Evolutionary conservation across 768 basidiomycete genomes (phyloP), one percentile per base, ranked within the genome.

Genomic region (Psilocybe tampanensis): DNA sequence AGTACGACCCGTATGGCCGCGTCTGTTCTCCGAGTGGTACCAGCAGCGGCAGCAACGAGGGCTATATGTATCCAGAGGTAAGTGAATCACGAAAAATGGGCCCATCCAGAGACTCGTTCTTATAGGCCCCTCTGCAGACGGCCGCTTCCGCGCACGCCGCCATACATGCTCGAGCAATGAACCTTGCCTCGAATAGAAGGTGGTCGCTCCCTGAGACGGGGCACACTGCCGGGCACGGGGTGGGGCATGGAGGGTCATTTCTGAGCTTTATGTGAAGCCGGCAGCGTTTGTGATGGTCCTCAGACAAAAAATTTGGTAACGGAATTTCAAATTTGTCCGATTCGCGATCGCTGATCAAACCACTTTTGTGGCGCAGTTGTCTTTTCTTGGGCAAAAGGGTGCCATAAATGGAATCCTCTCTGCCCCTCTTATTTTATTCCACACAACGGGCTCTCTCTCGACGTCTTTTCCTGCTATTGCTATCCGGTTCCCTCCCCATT

Each of bases 181-280:
- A 19, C 44, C 17, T 55, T 19, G n/a, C 47, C 22, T 53, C 39
- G 29, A 53, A 56, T 52, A 59, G 64, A 52, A 52, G 64, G 52
- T 65, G 64, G 64, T 65, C 64, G 41, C 29, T 65, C 32, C 64
- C 64, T 17, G 59, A 62, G 17, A 54, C 57, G 23, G 48, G 36
- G 50, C 13, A 22, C 36, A 23, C 36, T 34, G 53, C 47, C 47
- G 42, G 54, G 23, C 49, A 61, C 21, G 47, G 47, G 12, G 29
- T 44, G 39, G 47, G 47, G 13, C 47, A 32, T n/a, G 44, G 55
- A 13, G 56, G 54, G 21, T 56, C 54, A 8, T 60, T 58, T 44
- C 36, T 55, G 8, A 48, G 42, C 33, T 44, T 24, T 36, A 48
- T 51, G 54, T 58, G 44, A 49, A 34, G 22, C 52, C 22, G 23